phyloP scores from a whole-genome alignment of 176 grass and related monocot species.

The Typha latifolia region DNA sequence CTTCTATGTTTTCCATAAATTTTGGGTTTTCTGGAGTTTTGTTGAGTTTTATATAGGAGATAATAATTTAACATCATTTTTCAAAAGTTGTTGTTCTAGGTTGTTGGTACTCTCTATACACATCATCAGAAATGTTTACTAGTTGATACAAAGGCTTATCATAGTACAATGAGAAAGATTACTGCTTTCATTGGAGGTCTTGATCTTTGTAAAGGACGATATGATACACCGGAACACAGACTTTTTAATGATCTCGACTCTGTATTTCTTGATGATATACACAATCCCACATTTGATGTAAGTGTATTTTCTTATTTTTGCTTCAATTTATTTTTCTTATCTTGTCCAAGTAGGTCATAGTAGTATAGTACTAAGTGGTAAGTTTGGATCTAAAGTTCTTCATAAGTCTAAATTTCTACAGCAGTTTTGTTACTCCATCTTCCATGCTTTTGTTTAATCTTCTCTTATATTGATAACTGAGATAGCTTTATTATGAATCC shows the following conservation, averaged over 20 bases:
- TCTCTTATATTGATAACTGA: no score
- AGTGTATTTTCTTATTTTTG: conserved; percentile 5
- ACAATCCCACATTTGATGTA: conserved; percentile 10
- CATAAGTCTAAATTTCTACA: no score
- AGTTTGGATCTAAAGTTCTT: neutral
- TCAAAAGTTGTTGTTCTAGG: conserved; percentile 26
- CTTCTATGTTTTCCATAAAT: neutral
- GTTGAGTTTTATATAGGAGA: no score
- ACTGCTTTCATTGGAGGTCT: conserved; percentile 37
- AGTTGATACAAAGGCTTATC: conserved; percentile 57
- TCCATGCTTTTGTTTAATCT: no score
- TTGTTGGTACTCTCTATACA: conserved; percentile 72
- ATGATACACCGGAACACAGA: conserved; percentile 22
- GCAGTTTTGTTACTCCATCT: no score
- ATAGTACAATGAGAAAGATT: conserved; percentile 33
- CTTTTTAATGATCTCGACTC: conserved; percentile 18
- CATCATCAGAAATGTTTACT: conserved; percentile 88
- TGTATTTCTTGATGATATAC: conserved; percentile 11
- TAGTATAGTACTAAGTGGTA: neutral
- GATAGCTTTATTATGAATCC: no score
- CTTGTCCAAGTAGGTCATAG: neutral
- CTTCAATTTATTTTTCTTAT: neutral
- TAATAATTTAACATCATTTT: neutral
- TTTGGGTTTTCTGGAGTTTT: neutral
- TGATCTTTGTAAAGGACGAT: conserved; percentile 22